Percentiles rank a stretch among this genome's conserved stretches.
phyloP scores from a whole-genome alignment of 2,329 filamentous ascomycete species.

The Colletotrichum abscissum region DNA sequence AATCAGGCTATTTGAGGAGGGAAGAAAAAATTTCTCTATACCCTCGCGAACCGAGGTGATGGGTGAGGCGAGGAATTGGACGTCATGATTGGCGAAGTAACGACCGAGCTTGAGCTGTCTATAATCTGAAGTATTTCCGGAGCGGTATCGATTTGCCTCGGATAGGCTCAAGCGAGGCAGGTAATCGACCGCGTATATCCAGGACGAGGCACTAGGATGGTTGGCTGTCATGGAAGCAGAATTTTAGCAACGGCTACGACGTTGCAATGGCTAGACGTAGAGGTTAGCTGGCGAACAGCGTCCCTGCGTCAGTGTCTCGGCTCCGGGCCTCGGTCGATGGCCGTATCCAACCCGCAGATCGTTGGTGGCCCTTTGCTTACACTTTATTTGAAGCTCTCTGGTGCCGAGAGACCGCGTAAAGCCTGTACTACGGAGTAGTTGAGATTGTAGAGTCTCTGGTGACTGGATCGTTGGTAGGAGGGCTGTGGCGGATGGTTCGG shows the following conservation, averaged over 20 bases:
- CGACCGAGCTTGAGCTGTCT: not conserved
- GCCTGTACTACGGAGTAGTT: not conserved
- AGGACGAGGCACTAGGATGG: constrained; percentile 9
- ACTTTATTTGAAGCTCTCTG: not conserved
- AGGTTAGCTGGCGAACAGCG: not conserved
- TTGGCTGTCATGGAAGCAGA: not conserved
- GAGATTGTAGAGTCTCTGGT: not conserved
- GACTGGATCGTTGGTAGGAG: not conserved
- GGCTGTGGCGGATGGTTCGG: not conserved
- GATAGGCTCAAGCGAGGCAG: not conserved
- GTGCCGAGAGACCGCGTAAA: not conserved
- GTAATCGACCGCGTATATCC: not conserved
- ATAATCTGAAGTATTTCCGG: not conserved
- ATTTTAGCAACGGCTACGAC: not conserved
- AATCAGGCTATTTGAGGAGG: constrained; percentile 25
- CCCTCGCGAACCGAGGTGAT: not conserved
- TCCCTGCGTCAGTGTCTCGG: constrained; percentile 5
- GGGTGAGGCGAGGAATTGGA: not conserved
- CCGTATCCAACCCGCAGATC: not conserved
- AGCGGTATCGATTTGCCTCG: constrained; percentile 6
- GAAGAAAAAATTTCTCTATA: not conserved
- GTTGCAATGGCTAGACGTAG: not conserved
- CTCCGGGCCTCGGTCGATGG: not conserved
- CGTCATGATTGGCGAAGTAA: constrained; percentile 7
- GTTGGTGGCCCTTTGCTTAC: not conserved